phyloP scores from a whole-genome alignment of 495 filamentous ascomycete genomes.

The Cudoniella acicularis region DNA sequence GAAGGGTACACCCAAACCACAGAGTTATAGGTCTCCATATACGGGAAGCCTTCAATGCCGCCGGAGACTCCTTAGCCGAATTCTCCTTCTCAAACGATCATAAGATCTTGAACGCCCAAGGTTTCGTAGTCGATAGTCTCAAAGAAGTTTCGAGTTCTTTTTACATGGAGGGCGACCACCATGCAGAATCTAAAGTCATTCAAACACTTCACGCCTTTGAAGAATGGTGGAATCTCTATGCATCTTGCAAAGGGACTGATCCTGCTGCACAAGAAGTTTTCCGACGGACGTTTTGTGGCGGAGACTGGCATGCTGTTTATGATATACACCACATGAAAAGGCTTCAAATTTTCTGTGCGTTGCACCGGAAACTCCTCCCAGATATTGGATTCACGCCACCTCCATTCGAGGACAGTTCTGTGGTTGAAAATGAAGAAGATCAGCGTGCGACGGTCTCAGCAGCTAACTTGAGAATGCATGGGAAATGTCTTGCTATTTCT shows the following conservation, averaged over 20 bases:
- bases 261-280: constrained; percentile 6
- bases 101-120: constrained; percentile 8
- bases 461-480: constrained; percentile 18
- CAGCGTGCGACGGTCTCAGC: neutral
- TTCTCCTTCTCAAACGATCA: neutral
- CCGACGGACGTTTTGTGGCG: constrained; percentile 11
- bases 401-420: neutral
- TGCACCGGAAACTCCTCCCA: neutral
- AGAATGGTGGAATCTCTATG: constrained; percentile 21
- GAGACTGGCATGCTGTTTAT: constrained; percentile 8
- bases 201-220: constrained; percentile 7
- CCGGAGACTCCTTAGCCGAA: constrained; percentile 1
- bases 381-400: neutral
- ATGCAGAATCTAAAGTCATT: neutral
- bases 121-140: constrained; percentile 13
- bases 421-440: neutral
- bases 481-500: constrained; percentile 12
- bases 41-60: constrained; percentile 1
- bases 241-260: neutral
- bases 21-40: constrained; percentile 16
- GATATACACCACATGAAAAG: neutral
- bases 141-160: constrained; percentile 1
- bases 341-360: neutral
- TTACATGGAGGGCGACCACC: constrained; percentile 6
- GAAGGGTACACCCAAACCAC: neutral